These are phyloP conservation scores for Aspergillus thermomutatus DNA, from an alignment of 2,329 filamentous ascomycete genomes.

Conservation along the genomic window DNA sequence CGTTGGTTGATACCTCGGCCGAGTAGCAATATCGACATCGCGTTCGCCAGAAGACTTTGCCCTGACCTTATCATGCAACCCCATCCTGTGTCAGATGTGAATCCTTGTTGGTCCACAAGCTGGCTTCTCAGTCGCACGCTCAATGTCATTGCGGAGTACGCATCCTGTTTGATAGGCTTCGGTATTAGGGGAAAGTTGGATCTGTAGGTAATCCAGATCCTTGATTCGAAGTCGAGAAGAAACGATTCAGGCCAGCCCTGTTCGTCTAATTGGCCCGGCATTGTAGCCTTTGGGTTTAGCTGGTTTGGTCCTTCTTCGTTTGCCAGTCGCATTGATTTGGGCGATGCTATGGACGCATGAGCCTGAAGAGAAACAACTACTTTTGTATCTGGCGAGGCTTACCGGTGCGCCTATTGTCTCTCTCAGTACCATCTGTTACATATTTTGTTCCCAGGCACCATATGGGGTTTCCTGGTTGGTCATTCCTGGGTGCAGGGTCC, in stretches of 20 bases:
- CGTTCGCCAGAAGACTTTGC: slow-evolving; percentile 87
- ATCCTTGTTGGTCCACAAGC: slow-evolving; percentile 73
- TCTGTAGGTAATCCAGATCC: slow-evolving; percentile 94
- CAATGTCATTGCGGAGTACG: slow-evolving; percentile 70
- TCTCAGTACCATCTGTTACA: slow-evolving; percentile 20
- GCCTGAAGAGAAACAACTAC: background rate
- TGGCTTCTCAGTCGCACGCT: slow-evolving; percentile 79
- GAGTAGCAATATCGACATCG: slow-evolving; percentile 67
- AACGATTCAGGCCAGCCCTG: slow-evolving; percentile 79
- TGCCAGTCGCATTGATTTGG: background rate
- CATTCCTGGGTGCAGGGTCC: slow-evolving; percentile 84
- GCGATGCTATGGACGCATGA: background rate
- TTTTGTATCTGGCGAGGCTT: background rate
- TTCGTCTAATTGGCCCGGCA: slow-evolving; percentile 5
- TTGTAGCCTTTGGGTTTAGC: background rate
- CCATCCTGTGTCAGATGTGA: slow-evolving; percentile 93
- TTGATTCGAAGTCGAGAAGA: slow-evolving; percentile 86
- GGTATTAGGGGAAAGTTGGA: slow-evolving; percentile 81
- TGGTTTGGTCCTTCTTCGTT: background rate
- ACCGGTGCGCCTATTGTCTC: background rate
- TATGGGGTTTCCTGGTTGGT: slow-evolving; percentile 67
- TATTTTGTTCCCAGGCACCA: slow-evolving; percentile 76
- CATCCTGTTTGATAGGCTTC: slow-evolving; percentile 71
- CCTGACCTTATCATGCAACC: slow-evolving; percentile 98
- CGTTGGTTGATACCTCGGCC: slow-evolving; percentile 64